Percentiles rank a stretch among this genome's conserved stretches.
These are phyloP conservation scores for Ustulina deusta DNA, from an alignment of 2,329 filamentous ascomycete species.

Conservation along the genomic window DNA sequence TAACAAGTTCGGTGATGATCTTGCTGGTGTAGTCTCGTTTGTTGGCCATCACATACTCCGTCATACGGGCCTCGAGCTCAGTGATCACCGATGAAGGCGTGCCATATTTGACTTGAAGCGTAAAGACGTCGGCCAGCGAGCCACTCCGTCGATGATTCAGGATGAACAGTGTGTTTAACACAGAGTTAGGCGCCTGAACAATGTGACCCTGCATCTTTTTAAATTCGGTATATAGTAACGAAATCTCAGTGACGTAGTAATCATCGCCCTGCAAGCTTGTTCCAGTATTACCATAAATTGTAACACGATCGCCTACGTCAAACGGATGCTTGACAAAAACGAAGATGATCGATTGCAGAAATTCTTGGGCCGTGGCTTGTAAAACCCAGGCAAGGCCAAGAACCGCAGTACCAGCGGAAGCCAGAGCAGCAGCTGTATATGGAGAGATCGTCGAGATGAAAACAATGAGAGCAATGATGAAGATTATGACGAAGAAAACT, in stretches of 20 bases:
- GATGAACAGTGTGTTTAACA: conserved; percentile 93
- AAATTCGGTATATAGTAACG: conserved; percentile 93
- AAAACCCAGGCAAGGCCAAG: conserved; percentile 93
- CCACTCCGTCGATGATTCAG: conserved; percentile 94
- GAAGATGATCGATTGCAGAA: conserved; percentile 92
- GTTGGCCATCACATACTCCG: conserved; percentile 85
- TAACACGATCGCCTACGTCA: conserved; percentile 93
- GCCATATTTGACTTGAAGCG: conserved; percentile 87
- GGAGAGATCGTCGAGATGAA: conserved; percentile 91
- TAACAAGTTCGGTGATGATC: conserved; percentile 85
- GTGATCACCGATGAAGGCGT: conserved; percentile 86
- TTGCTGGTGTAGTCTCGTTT: conserved; percentile 91
- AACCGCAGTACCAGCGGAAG: conserved; percentile 87
- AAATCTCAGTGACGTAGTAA: conserved; percentile 96
- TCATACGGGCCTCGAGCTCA: conserved; percentile 79
- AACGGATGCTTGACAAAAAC: conserved; percentile 98
- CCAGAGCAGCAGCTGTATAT: conserved; percentile 90
- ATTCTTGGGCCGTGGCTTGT: conserved; percentile 92
- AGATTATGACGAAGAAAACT: conserved; percentile 88
- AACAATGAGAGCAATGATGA: conserved; percentile 83
- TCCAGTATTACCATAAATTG: conserved; percentile 90
- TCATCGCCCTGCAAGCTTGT: conserved; percentile 84
- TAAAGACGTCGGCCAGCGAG: conserved; percentile 85
- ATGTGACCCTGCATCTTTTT: conserved; percentile 99
- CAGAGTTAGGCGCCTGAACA: conserved; percentile 94